Evolutionary conservation across 169 alveolate species (phyloP), one percentile per base, ranked within the genome.

Genomic region (Besnoitia besnoiti): DNA sequence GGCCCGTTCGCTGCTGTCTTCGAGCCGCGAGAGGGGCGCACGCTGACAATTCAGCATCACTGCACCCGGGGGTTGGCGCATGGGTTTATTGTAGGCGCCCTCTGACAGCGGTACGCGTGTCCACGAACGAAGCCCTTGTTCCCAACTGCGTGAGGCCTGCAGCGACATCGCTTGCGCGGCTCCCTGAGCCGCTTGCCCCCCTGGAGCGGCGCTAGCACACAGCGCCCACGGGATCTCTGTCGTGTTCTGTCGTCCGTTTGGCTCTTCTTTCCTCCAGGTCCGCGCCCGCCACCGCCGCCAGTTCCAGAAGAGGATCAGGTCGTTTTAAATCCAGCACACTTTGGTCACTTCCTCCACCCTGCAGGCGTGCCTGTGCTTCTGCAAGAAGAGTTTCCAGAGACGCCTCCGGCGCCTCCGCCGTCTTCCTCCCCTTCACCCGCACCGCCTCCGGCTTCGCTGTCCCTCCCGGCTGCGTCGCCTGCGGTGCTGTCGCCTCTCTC

Each of bases 301-400:
- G 33, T 73, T 24, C 84, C 84, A 0, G 40, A 40, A 4, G 87
- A 77, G 87, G 87, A 77, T 39, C 12, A 12, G 8, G 40, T 77
- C 59, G 35, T 77, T 5, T 40, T 77, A 46, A 77, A 77, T 24
- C 87, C 87, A 16, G 33, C 47, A 19, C 87, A 39, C 39, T 77
- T 77, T 59, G 87, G 87, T 30, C 35, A 30, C 61, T 77, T 42
- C 87, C 50, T 77, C 16, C 87, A 77, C 21, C 87, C 87, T 12
- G 61, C 33, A 30, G 87, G 87, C 39, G 62, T 39, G 35, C 87
- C 50, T 24, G 37, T 77, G 0, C n/a, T 42, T 8, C 46, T 73
- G 4, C 46, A 7, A 73, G 84, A 73, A 73, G 84, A 73, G 27
- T 37, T 39, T 73, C 46, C 30, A 73, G 84, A 73, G 24, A 21